Evolutionary conservation across 2,329 filamentous ascomycete genomes (phyloP).

Genomic region (Xylogone sp.): DNA sequence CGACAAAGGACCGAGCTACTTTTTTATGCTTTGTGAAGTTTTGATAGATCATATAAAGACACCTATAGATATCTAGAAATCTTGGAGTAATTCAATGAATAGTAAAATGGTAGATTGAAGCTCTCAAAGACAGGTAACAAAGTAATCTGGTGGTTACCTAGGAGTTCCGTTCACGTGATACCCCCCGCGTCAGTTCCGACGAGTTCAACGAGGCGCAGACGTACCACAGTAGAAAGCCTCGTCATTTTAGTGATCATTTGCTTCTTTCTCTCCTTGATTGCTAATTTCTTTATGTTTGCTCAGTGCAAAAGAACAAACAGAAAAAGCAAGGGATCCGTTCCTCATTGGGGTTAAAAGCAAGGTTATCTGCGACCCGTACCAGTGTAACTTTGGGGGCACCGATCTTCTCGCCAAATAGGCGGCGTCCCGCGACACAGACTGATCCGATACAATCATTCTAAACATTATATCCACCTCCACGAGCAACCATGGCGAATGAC

Average conservation of each 20-base stretch:
- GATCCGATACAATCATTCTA: background rate
- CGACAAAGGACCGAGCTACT: too few species aligned
- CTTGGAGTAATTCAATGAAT: too few species aligned
- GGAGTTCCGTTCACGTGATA: background rate
- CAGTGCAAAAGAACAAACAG: background rate
- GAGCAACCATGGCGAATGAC: slow-evolving; percentile 90
- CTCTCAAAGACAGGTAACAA: too few species aligned
- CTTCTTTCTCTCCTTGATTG: background rate
- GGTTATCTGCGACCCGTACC: background rate
- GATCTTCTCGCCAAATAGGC: slow-evolving; percentile 1
- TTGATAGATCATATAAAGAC: too few species aligned
- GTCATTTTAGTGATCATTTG: background rate
- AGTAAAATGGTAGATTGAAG: too few species aligned
- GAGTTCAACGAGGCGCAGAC: background rate
- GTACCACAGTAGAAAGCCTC: too few species aligned
- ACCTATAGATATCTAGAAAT: too few species aligned
- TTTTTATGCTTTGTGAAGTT: too few species aligned
- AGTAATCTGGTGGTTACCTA: background rate
- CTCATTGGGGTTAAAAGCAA: background rate
- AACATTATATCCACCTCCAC: background rate
- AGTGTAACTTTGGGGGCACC: background rate
- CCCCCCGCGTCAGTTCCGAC: background rate
- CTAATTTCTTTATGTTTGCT: background rate
- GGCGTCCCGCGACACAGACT: background rate
- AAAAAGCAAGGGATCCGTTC: background rate